phyloP scores from a whole-genome alignment of 495 filamentous ascomycete species.

The Xylaria grammica region DNA sequence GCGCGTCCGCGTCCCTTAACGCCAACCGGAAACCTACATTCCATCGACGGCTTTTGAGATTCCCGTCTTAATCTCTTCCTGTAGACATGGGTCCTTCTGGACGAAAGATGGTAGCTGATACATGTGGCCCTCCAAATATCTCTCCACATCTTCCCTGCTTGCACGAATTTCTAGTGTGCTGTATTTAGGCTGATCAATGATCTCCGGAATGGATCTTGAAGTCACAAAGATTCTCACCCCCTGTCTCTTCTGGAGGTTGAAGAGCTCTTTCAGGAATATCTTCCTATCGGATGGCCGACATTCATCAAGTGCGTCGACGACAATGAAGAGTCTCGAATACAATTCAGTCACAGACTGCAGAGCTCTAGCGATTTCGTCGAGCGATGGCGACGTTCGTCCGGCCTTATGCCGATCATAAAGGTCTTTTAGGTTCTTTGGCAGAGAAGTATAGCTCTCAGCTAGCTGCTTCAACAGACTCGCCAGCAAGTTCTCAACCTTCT shows the following conservation, averaged over 20 bases:
- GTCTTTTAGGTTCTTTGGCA: not conserved
- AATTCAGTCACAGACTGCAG: not conserved
- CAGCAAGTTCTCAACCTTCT: not conserved
- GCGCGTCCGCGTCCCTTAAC: no score
- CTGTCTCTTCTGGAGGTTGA: not conserved
- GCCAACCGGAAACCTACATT: not conserved
- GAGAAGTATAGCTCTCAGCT: not conserved
- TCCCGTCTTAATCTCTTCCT: not conserved
- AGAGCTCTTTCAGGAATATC: not conserved
- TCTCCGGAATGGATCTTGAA: not conserved
- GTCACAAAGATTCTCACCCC: not conserved
- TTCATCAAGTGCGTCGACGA: constrained; percentile 10
- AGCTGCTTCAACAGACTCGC: not conserved
- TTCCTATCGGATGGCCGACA: not conserved
- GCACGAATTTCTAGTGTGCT: not conserved
- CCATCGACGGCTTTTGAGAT: not conserved
- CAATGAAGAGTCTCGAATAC: not conserved
- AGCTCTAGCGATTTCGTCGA: not conserved
- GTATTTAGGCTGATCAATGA: not conserved
- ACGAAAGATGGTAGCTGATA: not conserved
- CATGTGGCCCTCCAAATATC: not conserved
- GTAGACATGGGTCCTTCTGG: not conserved
- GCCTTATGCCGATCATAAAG: not conserved
- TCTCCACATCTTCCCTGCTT: not conserved
- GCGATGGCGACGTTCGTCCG: not conserved